Conservation (phyloP, 2,329 filamentous ascomycete genomes). For the Microcera coccophila region DNA sequence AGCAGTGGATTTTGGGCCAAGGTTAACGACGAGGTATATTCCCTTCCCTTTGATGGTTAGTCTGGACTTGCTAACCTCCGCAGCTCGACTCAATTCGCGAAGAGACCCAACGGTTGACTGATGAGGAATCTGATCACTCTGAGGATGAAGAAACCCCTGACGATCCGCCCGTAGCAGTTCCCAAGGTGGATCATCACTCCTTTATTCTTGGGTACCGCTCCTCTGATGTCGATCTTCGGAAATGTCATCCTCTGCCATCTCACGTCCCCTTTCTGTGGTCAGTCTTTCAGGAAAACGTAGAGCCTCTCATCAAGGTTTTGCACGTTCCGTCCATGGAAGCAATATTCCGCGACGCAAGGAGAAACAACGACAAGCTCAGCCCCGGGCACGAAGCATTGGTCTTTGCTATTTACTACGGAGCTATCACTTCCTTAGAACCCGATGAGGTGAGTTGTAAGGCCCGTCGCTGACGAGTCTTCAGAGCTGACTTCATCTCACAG, state of each 20-base stretch:
- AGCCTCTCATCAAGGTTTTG: constrained; percentile 67
- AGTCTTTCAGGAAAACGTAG: constrained; percentile 68
- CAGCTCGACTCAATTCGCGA: constrained; percentile 43
- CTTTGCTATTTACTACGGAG: constrained; percentile 59
- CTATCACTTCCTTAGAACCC: constrained; percentile 57
- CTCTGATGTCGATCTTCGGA: constrained; percentile 61
- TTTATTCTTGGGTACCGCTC: constrained; percentile 73
- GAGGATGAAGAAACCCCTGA: constrained; percentile 58
- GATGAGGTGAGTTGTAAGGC: constrained; percentile 45
- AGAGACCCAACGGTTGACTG: constrained; percentile 45
- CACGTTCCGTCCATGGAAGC: constrained; percentile 65
- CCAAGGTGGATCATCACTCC: constrained; percentile 56
- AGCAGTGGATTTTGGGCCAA: constrained; percentile 75
- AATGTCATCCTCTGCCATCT: constrained; percentile 61
- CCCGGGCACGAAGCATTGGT: constrained; percentile 58
- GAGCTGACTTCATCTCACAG: constrained; percentile 8
- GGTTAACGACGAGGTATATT: constrained; percentile 65
- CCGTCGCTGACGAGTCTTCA: not conserved
- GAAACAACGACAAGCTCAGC: constrained; percentile 54
- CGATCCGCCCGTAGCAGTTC: constrained; percentile 35
- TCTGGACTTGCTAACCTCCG: constrained; percentile 8
- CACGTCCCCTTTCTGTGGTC: constrained; percentile 67
- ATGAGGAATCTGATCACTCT: constrained; percentile 48
- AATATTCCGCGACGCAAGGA: constrained; percentile 57
- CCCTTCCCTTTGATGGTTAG: not conserved